Percentiles rank a stretch among this genome's conserved stretches.
phyloP scores from a whole-genome alignment of 2,329 filamentous ascomycete genomes.

The Didymella pomorum region DNA sequence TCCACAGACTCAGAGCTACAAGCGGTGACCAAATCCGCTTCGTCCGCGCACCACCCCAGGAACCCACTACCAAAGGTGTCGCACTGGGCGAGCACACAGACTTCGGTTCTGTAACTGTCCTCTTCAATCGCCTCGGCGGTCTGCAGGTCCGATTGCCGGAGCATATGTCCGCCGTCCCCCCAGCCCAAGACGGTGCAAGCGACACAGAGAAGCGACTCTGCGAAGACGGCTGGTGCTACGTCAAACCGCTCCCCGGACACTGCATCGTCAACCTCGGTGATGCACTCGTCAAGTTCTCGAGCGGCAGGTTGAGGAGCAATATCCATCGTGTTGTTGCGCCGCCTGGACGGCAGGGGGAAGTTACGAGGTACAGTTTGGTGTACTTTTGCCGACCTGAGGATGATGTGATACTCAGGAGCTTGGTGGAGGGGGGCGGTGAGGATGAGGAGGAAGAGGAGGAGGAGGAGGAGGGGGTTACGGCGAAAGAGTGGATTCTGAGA shows the following conservation, averaged over 20 bases:
- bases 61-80: constrained; percentile 28
- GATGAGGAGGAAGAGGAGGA: constrained; percentile 32
- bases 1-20: constrained; percentile 55
- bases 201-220: constrained; percentile 26
- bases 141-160: constrained; percentile 61
- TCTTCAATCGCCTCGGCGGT: constrained; percentile 65
- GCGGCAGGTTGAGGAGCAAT: constrained; percentile 52
- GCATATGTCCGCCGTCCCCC: constrained; percentile 24
- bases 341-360: constrained; percentile 54
- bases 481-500: constrained; percentile 56
- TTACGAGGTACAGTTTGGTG: constrained; percentile 60
- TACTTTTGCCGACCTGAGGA: constrained; percentile 62
- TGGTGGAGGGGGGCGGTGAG: constrained; percentile 37
- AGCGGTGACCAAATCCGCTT: constrained; percentile 65
- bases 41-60: constrained; percentile 59
- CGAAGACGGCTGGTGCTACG: constrained; percentile 59
- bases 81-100: constrained; percentile 64
- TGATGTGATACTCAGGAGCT: constrained; percentile 33
- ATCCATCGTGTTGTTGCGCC: constrained; percentile 61
- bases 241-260: constrained; percentile 60
- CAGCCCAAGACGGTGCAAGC: background rate
- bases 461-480: constrained; percentile 45
- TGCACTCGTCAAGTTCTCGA: constrained; percentile 57
- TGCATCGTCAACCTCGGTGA: constrained; percentile 60
- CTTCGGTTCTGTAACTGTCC: constrained; percentile 63